These are phyloP conservation scores for Erodium maritimum DNA, from an alignment of 345 rosid genomes.

Conservation along the genomic window DNA sequence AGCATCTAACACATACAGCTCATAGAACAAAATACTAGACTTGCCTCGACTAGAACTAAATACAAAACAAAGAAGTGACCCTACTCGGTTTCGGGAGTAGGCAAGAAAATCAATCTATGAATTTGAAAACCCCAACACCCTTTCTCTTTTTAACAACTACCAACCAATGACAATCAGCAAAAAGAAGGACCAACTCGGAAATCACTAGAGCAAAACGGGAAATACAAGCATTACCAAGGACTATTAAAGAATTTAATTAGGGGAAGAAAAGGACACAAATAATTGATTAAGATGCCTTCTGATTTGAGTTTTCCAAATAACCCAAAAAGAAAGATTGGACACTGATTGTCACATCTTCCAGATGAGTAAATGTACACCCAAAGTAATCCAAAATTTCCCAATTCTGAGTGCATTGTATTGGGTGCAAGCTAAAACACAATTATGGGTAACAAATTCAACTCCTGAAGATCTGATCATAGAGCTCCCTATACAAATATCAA, in stretches of 20 bases:
- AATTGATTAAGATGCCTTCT: not conserved
- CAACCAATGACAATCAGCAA: not conserved
- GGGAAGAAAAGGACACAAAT: not conserved
- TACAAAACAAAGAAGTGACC: not conserved
- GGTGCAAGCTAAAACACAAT: not conserved
- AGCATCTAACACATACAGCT: not conserved
- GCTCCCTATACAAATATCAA: not conserved
- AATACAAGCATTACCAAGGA: constrained; percentile 1
- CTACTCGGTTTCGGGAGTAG: not conserved
- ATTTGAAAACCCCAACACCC: not conserved
- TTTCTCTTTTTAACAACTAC: not conserved
- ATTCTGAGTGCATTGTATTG: not conserved
- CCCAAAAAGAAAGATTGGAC: not conserved
- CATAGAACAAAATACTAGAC: not conserved
- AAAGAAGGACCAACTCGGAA: not conserved
- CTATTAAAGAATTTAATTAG: not conserved
- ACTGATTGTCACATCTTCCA: too few species aligned
- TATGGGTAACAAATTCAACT: not conserved
- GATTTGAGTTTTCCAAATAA: not conserved
- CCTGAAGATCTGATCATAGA: not conserved
- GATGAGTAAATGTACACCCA: not conserved
- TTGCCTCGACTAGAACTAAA: not conserved
- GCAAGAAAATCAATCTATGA: not conserved
- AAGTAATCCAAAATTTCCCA: not conserved
- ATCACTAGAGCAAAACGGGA: not conserved